These are phyloP conservation scores for Dioszegia crocea DNA, from an alignment of 768 basidiomycete species.

Conservation along the genomic window DNA sequence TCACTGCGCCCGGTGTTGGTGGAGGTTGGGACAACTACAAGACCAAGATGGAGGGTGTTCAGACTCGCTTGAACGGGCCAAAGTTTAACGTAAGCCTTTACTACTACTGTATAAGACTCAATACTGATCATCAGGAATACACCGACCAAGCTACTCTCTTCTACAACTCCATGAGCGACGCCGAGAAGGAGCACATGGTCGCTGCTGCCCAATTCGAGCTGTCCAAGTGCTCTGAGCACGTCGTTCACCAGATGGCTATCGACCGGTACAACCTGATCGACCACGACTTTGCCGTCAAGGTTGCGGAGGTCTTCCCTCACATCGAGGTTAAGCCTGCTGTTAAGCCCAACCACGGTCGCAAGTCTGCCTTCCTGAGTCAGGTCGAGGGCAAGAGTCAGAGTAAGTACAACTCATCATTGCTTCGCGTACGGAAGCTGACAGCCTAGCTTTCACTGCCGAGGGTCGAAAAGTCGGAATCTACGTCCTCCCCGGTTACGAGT, in stretches of 20 bases:
- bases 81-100: slow-evolving; percentile 56
- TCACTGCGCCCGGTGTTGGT: slow-evolving; percentile 48
- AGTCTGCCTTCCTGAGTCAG: slow-evolving; percentile 61
- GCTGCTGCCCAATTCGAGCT: slow-evolving; percentile 75
- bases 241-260: slow-evolving; percentile 66
- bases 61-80: slow-evolving; percentile 53
- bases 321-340: slow-evolving; percentile 57
- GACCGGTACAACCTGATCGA: slow-evolving; percentile 68
- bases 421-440: slow-evolving; percentile 12
- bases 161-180: slow-evolving; percentile 68
- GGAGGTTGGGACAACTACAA: slow-evolving; percentile 53
- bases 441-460: slow-evolving; percentile 51
- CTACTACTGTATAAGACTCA: background rate
- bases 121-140: slow-evolving; percentile 62
- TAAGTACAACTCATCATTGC: slow-evolving; percentile 29
- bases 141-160: slow-evolving; percentile 73
- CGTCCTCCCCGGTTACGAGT: slow-evolving; percentile 69
- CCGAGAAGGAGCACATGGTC: slow-evolving; percentile 70
- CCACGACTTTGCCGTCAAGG: slow-evolving; percentile 64
- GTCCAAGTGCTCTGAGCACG: slow-evolving; percentile 71
- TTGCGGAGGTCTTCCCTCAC: slow-evolving; percentile 65
- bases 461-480: slow-evolving; percentile 70
- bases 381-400: slow-evolving; percentile 44
- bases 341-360: slow-evolving; percentile 60
- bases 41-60: slow-evolving; percentile 55